Conservation (phyloP, 371 early-diverging fungal genomes). For the Amoeboaphelidium protococcarum region DNA sequence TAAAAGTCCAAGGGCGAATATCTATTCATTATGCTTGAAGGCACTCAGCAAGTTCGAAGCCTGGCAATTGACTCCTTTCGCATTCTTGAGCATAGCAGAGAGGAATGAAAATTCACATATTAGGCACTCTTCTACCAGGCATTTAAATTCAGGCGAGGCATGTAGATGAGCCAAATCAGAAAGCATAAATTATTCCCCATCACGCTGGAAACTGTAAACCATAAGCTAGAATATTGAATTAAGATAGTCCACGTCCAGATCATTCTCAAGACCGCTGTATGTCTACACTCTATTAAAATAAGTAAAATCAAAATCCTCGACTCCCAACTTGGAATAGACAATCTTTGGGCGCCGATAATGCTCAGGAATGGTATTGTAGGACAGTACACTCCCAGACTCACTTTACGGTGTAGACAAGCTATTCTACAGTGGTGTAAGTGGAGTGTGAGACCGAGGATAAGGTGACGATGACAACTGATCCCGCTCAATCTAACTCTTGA, state of each 20-base stretch:
- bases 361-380: not conserved
- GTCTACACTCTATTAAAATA: constrained; percentile 37
- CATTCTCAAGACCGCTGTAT: constrained; percentile 71
- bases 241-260: constrained; percentile 60
- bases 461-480: not conserved
- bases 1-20: too few relatives aligned
- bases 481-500: not conserved
- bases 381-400: not conserved
- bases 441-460: too few relatives aligned
- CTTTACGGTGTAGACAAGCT: not conserved
- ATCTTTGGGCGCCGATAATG: constrained; percentile 22
- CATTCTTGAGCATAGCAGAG: constrained; percentile 64
- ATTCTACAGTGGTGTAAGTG: not conserved
- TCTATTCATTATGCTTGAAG: too few relatives aligned
- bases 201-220: constrained; percentile 26
- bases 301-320: constrained; percentile 90
- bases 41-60: constrained; percentile 65
- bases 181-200: too few relatives aligned
- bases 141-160: not conserved
- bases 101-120: constrained; percentile 77
- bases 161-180: too few relatives aligned
- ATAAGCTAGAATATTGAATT: constrained; percentile 68
- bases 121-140: constrained; percentile 22
- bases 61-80: constrained; percentile 72
- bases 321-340: constrained; percentile 57